Percentiles rank a stretch among this genome's conserved stretches.
Evolutionary conservation across 768 basidiomycete genomes (phyloP).

Genomic region (Tylopilus felleus): DNA sequence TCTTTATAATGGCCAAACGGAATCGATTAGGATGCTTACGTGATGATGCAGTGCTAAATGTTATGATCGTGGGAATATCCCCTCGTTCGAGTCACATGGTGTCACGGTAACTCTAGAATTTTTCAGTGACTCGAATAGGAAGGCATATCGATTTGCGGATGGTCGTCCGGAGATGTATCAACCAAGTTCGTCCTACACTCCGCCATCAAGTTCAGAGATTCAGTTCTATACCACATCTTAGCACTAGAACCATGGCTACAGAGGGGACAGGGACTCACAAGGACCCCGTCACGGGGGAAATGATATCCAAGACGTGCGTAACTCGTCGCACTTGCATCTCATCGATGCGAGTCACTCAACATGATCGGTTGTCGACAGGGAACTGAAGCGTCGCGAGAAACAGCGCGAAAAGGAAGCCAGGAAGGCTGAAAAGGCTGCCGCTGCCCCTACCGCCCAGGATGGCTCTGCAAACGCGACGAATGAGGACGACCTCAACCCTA

Average conservation of each 20-base stretch:
- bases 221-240: conserved; percentile 3
- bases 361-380: conserved; percentile 48
- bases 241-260: conserved; percentile 35
- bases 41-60: conserved; percentile 14
- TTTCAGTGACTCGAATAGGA: conserved; percentile 28
- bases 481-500: conserved; percentile 88
- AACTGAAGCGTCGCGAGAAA: conserved; percentile 92
- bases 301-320: conserved; percentile 93
- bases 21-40: conserved; percentile 32
- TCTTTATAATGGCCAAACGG: conserved; percentile 3
- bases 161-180: conserved; percentile 25
- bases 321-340: background rate
- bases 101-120: conserved; percentile 8
- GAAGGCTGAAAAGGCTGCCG: conserved; percentile 72
- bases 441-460: conserved; percentile 37
- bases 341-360: conserved; percentile 22
- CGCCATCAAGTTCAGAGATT: conserved; percentile 4
- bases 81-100: background rate
- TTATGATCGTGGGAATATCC: conserved; percentile 13
- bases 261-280: conserved; percentile 43
- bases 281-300: conserved; percentile 90
- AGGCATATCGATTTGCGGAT: conserved; percentile 27
- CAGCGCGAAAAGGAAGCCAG: conserved; percentile 67
- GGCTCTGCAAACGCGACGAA: conserved; percentile 42
- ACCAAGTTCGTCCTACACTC: conserved; percentile 10